phyloP scores from a whole-genome alignment of 345 rosid species.

The Schrenkiella parvula region DNA sequence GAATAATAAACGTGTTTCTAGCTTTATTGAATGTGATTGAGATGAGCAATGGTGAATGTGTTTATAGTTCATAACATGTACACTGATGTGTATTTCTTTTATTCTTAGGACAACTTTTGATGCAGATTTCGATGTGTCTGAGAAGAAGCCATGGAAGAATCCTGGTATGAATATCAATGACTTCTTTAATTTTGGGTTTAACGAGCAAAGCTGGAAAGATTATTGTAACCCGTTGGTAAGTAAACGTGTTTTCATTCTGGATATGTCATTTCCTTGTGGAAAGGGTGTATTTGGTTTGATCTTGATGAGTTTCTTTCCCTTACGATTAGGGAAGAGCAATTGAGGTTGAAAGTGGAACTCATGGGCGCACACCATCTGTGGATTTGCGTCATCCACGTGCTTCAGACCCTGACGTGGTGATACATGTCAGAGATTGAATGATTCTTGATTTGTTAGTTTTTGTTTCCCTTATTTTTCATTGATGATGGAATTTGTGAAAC shows the following conservation, averaged over 20 bases:
- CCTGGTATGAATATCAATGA: slow-evolving; percentile 47
- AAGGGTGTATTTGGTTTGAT: slow-evolving; percentile 19
- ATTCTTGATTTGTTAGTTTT: neutral
- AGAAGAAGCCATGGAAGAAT: slow-evolving; percentile 61
- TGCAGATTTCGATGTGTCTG: slow-evolving; percentile 44
- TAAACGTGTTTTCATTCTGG: neutral
- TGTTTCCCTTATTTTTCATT: slow-evolving; percentile 3
- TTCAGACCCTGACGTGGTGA: slow-evolving; percentile 61
- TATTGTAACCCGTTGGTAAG: slow-evolving; percentile 59
- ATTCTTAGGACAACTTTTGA: slow-evolving; percentile 50
- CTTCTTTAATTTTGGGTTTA: slow-evolving; percentile 68
- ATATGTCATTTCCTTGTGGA: neutral
- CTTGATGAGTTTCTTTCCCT: neutral
- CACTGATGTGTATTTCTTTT: neutral
- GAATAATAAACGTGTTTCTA: neutral
- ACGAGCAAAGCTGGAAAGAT: slow-evolving; percentile 62
- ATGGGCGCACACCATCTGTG: slow-evolving; percentile 53
- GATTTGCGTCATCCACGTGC: slow-evolving; percentile 37
- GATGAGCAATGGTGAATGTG: neutral
- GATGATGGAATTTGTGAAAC: slow-evolving; percentile 23
- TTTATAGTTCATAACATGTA: neutral
- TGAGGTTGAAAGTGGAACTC: slow-evolving; percentile 46
- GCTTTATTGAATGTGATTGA: neutral
- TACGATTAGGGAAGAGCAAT: slow-evolving; percentile 61
- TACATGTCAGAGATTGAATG: slow-evolving; percentile 44